phyloP scores from a whole-genome alignment of 306 rosid genomes.

The Begonia peltatifolia region DNA sequence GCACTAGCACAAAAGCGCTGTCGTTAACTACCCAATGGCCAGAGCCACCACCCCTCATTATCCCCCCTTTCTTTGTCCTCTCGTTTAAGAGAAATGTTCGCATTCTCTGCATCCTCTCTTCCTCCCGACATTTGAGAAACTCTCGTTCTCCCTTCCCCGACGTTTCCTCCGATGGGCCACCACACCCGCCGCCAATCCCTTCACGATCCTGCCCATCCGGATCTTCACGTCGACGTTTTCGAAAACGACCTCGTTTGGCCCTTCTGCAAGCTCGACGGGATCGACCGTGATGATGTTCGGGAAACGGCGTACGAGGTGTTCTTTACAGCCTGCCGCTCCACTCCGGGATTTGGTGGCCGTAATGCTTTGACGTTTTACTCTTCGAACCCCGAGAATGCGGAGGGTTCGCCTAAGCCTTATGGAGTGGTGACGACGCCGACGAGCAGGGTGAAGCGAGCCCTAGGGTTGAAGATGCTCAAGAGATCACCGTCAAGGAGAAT shows the following conservation, averaged over 20 bases:
- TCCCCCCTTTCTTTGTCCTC: constrained; percentile 6
- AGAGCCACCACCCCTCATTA: constrained; percentile 11
- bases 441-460: constrained; percentile 57
- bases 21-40: constrained; percentile 16
- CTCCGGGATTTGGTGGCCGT: constrained; percentile 72
- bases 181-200: constrained; percentile 59
- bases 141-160: constrained; percentile 1
- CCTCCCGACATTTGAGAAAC: constrained; percentile 18
- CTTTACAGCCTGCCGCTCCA: constrained; percentile 71
- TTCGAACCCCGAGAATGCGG: constrained; percentile 5
- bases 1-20: constrained; percentile 23
- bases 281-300: constrained; percentile 40
- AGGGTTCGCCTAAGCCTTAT: constrained; percentile 11
- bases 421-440: constrained; percentile 62
- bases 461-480: constrained; percentile 76
- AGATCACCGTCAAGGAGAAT: constrained; percentile 84
- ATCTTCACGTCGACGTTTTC: constrained; percentile 10
- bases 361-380: constrained; percentile 38
- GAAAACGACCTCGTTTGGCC: constrained; percentile 38
- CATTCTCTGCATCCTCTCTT: constrained; percentile 15
- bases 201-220: constrained; percentile 15
- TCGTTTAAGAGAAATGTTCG: constrained; percentile 24
- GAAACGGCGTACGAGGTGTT: constrained; percentile 86
- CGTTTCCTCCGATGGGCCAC: constrained; percentile 51
- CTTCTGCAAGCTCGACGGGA: constrained; percentile 32